Percentiles rank a stretch among this genome's conserved stretches.
Conservation (phyloP, 129 eudicot genomes). For the Calendula officinalis region DNA sequence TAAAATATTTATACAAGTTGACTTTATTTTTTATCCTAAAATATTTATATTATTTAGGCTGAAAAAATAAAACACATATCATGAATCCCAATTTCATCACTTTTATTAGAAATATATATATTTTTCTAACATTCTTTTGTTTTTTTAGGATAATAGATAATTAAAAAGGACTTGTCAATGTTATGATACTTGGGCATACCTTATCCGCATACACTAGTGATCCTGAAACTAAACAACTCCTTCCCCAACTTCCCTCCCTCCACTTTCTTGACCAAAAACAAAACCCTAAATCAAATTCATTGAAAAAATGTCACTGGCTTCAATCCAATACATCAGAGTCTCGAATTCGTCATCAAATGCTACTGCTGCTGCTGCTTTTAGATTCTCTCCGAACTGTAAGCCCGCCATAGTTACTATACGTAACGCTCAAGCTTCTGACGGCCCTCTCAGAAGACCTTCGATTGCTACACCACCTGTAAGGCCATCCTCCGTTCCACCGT, state of each 20-base stretch:
- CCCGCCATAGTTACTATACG: slow-evolving; percentile 37
- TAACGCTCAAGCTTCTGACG: slow-evolving; percentile 77
- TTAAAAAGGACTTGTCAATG: slow-evolving; percentile 7
- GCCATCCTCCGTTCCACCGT: slow-evolving; percentile 29
- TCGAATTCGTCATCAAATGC: slow-evolving; percentile 34
- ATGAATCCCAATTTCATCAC: too few relatives aligned
- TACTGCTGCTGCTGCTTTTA: slow-evolving; percentile 28
- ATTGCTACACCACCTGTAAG: slow-evolving; percentile 59
- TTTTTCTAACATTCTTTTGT: neutral
- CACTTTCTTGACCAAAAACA: neutral
- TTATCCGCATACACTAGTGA: slow-evolving; percentile 10
- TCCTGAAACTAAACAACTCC: slow-evolving; percentile 3
- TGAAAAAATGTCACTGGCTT: slow-evolving; percentile 67
- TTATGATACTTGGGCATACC: slow-evolving; percentile 10
- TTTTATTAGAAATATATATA: neutral
- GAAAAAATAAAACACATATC: too few relatives aligned
- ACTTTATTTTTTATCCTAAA: too few relatives aligned
- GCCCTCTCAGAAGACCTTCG: slow-evolving; percentile 82
- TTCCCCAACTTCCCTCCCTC: neutral
- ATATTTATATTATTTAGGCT: too few relatives aligned
- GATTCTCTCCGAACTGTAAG: slow-evolving; percentile 29
- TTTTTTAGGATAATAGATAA: slow-evolving; percentile 1
- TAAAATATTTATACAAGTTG: too few relatives aligned
- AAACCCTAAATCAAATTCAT: neutral
- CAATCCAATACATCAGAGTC: slow-evolving; percentile 58